A percentile compares a stretch with the other conserved stretches of the same genome.
These are phyloP conservation scores for Saccharomycopsis babjevae DNA, from an alignment of 805 yeast genomes.

Conservation along the genomic window DNA sequence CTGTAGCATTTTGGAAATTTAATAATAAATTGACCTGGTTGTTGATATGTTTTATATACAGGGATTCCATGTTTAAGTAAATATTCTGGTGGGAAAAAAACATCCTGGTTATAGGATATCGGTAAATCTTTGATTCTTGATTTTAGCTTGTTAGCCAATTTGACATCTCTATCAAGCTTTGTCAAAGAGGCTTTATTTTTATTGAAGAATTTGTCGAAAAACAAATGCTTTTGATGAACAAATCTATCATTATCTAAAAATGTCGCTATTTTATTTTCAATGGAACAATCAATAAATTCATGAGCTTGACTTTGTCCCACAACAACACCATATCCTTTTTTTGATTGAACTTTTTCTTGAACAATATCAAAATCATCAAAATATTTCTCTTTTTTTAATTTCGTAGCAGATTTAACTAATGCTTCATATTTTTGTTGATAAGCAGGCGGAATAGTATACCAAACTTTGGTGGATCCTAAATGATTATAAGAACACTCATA, in stretches of 20 bases:
- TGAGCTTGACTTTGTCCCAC: constrained; percentile 7
- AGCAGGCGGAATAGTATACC: constrained; percentile 56
- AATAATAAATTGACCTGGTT: constrained; percentile 50
- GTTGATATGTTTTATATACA: constrained; percentile 40
- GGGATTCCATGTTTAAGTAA: constrained; percentile 40
- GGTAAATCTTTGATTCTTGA: constrained; percentile 11
- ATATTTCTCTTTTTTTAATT: constrained; percentile 4
- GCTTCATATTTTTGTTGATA: constrained; percentile 43
- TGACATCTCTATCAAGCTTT: constrained; percentile 1
- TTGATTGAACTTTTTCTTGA: background rate
- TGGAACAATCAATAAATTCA: constrained; percentile 22
- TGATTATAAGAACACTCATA: constrained; percentile 44
- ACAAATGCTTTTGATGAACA: constrained; percentile 5
- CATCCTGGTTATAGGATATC: constrained; percentile 31
- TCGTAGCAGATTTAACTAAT: constrained; percentile 22
- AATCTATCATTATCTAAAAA: constrained; percentile 21
- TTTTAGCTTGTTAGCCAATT: background rate
- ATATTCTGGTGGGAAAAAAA: constrained; percentile 39
- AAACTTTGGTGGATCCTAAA: constrained; percentile 42
- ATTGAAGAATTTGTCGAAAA: constrained; percentile 11
- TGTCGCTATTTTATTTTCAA: constrained; percentile 27
- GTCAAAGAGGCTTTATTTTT: constrained; percentile 5
- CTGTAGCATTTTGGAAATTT: constrained; percentile 49
- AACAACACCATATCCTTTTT: background rate
- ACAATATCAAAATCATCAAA: constrained; percentile 8